Conservation (phyloP, 2,329 filamentous ascomycete species). For the Penicillium paneum region DNA sequence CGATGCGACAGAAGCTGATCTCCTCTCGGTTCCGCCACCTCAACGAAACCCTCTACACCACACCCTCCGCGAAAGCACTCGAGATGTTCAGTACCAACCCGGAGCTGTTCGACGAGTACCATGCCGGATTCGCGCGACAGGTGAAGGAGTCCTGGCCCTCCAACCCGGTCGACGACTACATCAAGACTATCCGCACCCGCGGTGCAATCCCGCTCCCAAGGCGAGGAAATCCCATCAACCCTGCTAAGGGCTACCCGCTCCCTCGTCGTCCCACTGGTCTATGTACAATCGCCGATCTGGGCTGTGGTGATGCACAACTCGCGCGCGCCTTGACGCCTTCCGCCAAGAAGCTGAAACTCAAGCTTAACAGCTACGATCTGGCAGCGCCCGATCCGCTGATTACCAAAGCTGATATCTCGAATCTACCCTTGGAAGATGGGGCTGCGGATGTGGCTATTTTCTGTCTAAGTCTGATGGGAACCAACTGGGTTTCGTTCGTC, state of each 20-base stretch:
- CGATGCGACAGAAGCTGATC: conserved; percentile 92
- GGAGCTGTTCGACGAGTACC: conserved; percentile 94
- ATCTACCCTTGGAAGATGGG: conserved; percentile 71
- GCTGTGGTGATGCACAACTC: conserved; percentile 87
- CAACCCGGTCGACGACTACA: conserved; percentile 89
- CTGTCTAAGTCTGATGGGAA: conserved; percentile 96
- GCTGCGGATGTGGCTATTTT: conserved; percentile 86
- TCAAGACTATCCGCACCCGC: conserved; percentile 66
- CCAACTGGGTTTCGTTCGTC: conserved; percentile 95
- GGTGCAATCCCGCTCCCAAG: conserved; percentile 52
- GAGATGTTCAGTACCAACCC: conserved; percentile 78
- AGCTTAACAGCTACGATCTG: conserved; percentile 81
- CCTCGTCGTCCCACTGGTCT: conserved; percentile 66
- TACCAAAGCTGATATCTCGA: conserved; percentile 83
- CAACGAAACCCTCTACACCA: conserved; percentile 94
- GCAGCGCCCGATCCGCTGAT: conserved; percentile 73
- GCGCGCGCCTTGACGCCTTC: conserved; percentile 62
- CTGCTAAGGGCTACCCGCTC: conserved; percentile 48
- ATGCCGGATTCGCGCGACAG: conserved; percentile 92
- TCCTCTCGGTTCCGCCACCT: conserved; percentile 95
- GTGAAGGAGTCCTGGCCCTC: conserved; percentile 88
- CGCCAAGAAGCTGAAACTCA: conserved; percentile 65
- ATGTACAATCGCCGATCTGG: conserved; percentile 83
- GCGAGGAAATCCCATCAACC: conserved; percentile 38
- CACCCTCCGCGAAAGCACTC: conserved; percentile 78